Conservation (phyloP, 129 eudicot genomes). For the Helichrysum umbraculigerum region DNA sequence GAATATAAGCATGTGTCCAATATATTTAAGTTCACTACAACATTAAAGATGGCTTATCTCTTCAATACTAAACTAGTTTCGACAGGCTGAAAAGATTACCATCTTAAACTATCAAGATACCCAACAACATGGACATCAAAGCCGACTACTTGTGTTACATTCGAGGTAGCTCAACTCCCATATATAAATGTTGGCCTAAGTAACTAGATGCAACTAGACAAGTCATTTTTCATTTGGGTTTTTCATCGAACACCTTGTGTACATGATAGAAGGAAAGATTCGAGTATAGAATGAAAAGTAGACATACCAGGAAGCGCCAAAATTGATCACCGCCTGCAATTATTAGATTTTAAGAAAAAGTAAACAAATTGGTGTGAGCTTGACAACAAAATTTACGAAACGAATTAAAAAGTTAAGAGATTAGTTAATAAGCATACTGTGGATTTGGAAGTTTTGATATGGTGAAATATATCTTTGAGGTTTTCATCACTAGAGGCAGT, state of each 20-base stretch:
- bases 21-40: background rate
- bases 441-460: too few species aligned
- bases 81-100: background rate
- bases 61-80: background rate
- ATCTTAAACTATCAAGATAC: slow-evolving; percentile 1
- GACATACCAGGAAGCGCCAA: slow-evolving; percentile 2
- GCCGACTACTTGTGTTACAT: background rate
- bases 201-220: background rate
- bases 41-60: background rate
- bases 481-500: too few species aligned
- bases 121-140: background rate
- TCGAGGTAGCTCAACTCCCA: background rate
- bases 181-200: background rate
- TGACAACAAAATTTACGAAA: too few species aligned
- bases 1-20: background rate
- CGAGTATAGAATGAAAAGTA: background rate
- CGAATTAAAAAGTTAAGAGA: too few species aligned
- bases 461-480: too few species aligned
- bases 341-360: too few species aligned
- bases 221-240: background rate
- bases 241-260: slow-evolving; percentile 15
- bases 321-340: too few species aligned
- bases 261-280: background rate
- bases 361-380: too few species aligned
- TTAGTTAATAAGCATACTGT: too few species aligned